These are phyloP conservation scores for Extremus antarcticus DNA, from an alignment of 495 filamentous ascomycete species.

Conservation along the genomic window DNA sequence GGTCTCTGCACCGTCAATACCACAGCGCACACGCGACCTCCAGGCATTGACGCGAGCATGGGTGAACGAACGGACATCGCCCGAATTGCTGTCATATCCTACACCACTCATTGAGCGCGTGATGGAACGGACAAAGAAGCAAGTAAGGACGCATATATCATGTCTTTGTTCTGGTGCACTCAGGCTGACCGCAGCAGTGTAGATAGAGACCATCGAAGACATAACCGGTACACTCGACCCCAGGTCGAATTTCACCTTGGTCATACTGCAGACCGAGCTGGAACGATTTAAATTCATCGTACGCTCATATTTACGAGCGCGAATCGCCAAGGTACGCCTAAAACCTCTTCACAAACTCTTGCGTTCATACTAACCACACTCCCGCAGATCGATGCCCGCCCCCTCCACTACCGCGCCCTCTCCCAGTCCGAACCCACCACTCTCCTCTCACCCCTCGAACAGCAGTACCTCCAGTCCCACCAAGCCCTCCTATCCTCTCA, in stretches of 20 bases:
- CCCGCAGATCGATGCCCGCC: conserved; percentile 57
- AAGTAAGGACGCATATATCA: conserved; percentile 36
- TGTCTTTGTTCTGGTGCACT: too few species aligned
- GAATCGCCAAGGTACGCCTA: conserved; percentile 59
- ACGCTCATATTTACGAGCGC: conserved; percentile 69
- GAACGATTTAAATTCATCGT: conserved; percentile 86
- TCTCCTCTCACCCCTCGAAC: conserved; percentile 60
- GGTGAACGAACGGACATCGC: conserved; percentile 80
- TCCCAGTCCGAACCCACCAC: conserved; percentile 27
- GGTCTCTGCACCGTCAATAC: conserved; percentile 51
- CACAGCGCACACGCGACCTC: conserved; percentile 61
- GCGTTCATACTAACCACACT: conserved; percentile 9
- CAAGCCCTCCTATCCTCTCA: conserved; percentile 71
- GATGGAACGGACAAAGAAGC: conserved; percentile 57
- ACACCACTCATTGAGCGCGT: conserved; percentile 60
- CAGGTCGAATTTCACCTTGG: conserved; percentile 80
- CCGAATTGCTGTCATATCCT: conserved; percentile 69
- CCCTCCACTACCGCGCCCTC: conserved; percentile 45
- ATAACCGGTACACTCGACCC: conserved; percentile 62
- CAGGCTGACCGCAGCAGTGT: conserved; percentile 29
- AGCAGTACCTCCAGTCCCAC: conserved; percentile 68
- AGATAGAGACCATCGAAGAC: conserved; percentile 27
- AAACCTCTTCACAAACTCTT: conserved; percentile 20
- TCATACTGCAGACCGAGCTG: conserved; percentile 92
- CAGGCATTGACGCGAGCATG: conserved; percentile 83